Percentiles rank a stretch among this genome's conserved stretches.
Conservation (phyloP, 441 rosid genomes). For the Arabidopsis lyrata region DNA sequence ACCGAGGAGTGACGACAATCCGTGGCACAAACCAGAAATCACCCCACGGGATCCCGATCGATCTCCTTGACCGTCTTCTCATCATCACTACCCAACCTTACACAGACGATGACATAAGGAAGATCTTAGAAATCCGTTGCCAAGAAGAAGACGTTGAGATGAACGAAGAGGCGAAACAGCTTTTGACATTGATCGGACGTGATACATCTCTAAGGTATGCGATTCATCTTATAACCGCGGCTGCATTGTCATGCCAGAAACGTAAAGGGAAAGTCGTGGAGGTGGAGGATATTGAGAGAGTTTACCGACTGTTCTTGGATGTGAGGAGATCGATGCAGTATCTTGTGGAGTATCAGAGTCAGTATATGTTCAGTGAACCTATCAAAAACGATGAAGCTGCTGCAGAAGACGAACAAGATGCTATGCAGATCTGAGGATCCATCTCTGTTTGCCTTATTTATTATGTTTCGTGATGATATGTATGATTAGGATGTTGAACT, state of each 20-base stretch:
- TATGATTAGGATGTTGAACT: conserved; percentile 18
- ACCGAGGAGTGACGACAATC: conserved; percentile 90
- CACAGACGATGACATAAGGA: conserved; percentile 73
- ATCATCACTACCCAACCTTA: conserved; percentile 88
- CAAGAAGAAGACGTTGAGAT: conserved; percentile 96
- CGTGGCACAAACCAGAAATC: conserved; percentile 94
- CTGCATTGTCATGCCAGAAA: conserved; percentile 84
- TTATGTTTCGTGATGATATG: background rate
- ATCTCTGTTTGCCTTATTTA: background rate
- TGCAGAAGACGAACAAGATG: conserved; percentile 52
- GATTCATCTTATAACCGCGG: conserved; percentile 83
- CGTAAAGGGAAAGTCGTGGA: conserved; percentile 80
- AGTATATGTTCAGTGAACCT: conserved; percentile 74
- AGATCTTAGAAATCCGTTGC: conserved; percentile 87
- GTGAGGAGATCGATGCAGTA: conserved; percentile 94
- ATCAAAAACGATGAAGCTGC: conserved; percentile 40
- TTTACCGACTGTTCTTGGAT: conserved; percentile 75
- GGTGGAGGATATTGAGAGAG: conserved; percentile 76
- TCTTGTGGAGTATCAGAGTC: conserved; percentile 83
- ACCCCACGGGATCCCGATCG: conserved; percentile 94
- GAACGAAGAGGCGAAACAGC: conserved; percentile 80
- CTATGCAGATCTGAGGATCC: conserved; percentile 53
- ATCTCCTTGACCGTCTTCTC: conserved; percentile 89
- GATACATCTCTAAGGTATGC: conserved; percentile 95
- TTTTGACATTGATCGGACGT: conserved; percentile 76